phyloP scores from a whole-genome alignment of 2,329 filamentous ascomycete genomes.

The Fusarium mundagurra region DNA sequence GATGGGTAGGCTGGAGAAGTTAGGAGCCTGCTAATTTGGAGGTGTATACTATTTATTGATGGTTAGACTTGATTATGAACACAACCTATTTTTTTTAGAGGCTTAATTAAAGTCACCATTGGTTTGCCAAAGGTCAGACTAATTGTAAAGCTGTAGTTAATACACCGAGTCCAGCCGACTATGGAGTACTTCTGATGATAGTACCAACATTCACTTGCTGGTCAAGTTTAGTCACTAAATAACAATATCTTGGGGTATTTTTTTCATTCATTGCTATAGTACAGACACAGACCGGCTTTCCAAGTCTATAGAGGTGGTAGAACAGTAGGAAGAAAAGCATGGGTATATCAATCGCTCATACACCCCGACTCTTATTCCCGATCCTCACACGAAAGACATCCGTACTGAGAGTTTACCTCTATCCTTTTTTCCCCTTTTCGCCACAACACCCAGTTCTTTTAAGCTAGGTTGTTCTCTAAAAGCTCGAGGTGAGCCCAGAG shows the following conservation, averaged over 20 bases:
- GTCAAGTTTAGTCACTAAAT: neutral
- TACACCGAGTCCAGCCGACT: too few species aligned
- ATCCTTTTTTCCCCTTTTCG: constrained; percentile 32
- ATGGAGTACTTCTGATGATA: neutral
- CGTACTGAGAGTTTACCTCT: constrained; percentile 21
- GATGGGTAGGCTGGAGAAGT: neutral
- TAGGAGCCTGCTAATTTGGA: neutral
- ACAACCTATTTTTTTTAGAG: constrained; percentile 10
- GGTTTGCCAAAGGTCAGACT: too few species aligned
- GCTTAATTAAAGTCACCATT: neutral
- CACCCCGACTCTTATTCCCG: constrained; percentile 21
- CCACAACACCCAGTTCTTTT: constrained; percentile 2
- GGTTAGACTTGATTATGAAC: constrained; percentile 33
- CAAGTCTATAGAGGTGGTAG: constrained; percentile 48
- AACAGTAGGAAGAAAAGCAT: constrained; percentile 40
- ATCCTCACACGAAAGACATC: constrained; percentile 25
- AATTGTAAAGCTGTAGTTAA: neutral
- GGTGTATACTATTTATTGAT: constrained; percentile 33
- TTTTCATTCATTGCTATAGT: constrained; percentile 46
- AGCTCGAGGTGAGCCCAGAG: constrained; percentile 8
- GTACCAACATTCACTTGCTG: neutral
- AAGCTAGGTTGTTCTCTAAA: neutral
- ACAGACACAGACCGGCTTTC: constrained; percentile 48
- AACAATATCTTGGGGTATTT: constrained; percentile 30
- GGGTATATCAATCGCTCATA: constrained; percentile 39